Conservation (phyloP, 805 yeast genomes). For the Teunomyces panamensis region DNA sequence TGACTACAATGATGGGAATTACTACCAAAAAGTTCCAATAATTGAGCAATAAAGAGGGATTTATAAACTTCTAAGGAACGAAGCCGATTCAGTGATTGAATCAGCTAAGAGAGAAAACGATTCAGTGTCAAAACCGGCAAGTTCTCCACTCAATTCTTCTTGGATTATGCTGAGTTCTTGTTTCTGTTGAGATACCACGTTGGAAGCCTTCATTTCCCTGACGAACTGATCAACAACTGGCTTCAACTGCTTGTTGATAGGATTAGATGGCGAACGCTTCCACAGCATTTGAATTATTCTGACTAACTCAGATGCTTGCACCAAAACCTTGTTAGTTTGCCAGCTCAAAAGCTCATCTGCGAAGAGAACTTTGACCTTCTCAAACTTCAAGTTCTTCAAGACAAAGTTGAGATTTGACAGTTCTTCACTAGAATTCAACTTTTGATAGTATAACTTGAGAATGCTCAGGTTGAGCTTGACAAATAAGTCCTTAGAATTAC, state of each 20-base stretch:
- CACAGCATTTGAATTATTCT: slow-evolving; percentile 5
- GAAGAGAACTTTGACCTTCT: slow-evolving; percentile 20
- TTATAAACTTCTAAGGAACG: not conserved
- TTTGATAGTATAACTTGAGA: slow-evolving; percentile 23
- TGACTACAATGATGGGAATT: slow-evolving; percentile 21
- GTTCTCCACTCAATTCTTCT: slow-evolving; percentile 4
- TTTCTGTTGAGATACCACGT: slow-evolving; percentile 2
- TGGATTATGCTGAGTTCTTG: slow-evolving; percentile 1
- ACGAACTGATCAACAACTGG: slow-evolving; percentile 9
- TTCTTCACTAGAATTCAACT: slow-evolving; percentile 15
- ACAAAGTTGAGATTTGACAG: slow-evolving; percentile 26
- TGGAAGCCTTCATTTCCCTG: slow-evolving; percentile 10
- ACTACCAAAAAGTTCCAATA: slow-evolving; percentile 5
- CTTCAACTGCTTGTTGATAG: slow-evolving; percentile 10
- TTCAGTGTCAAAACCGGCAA: not conserved
- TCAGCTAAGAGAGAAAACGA: slow-evolving; percentile 3
- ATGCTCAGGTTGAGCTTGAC: slow-evolving; percentile 25
- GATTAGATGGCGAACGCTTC: slow-evolving; percentile 13
- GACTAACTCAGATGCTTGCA: slow-evolving; percentile 10
- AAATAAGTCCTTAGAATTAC: slow-evolving; percentile 22
- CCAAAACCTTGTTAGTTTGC: slow-evolving; percentile 17
- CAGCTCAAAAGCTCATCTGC: slow-evolving; percentile 10
- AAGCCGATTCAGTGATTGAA: slow-evolving; percentile 4
- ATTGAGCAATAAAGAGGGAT: not conserved
- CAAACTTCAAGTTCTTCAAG: slow-evolving; percentile 29